Evolutionary conservation across 2,329 filamentous ascomycete genomes (phyloP).

Genomic region (Apiospora marii): DNA sequence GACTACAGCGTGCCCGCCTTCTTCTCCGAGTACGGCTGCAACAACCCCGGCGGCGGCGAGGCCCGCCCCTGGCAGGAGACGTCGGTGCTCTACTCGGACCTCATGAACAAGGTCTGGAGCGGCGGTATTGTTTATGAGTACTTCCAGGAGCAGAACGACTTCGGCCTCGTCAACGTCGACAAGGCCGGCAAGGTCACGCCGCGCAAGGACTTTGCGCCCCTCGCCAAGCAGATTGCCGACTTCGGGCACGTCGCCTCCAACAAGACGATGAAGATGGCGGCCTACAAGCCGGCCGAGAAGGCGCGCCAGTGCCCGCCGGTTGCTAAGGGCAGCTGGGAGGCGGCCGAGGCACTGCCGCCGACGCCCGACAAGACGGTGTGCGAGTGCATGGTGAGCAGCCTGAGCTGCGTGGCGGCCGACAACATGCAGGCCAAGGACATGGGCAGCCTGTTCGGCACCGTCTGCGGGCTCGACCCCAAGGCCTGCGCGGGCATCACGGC

Average conservation of each 20-base stretch:
- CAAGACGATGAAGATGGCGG: slow-evolving; percentile 50
- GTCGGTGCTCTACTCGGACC: slow-evolving; percentile 64
- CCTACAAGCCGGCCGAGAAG: slow-evolving; percentile 69
- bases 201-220: slow-evolving; percentile 67
- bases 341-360: slow-evolving; percentile 71
- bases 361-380: slow-evolving; percentile 71
- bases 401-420: slow-evolving; percentile 65
- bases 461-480: slow-evolving; percentile 49
- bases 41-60: slow-evolving; percentile 52
- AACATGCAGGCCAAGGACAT: slow-evolving; percentile 58
- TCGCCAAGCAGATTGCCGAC: slow-evolving; percentile 65
- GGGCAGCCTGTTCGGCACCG: slow-evolving; percentile 47
- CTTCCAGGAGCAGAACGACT: slow-evolving; percentile 76
- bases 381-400: slow-evolving; percentile 71
- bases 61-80: slow-evolving; percentile 75
- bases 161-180: slow-evolving; percentile 64
- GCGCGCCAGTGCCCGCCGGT: slow-evolving; percentile 65
- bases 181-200: slow-evolving; percentile 55
- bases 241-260: slow-evolving; percentile 62
- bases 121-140: slow-evolving; percentile 86
- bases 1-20: slow-evolving; percentile 77
- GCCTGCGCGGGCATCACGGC: slow-evolving; percentile 61
- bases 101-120: slow-evolving; percentile 76
- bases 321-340: slow-evolving; percentile 56
- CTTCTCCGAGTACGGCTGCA: slow-evolving; percentile 84